Evolutionary conservation across 768 basidiomycete species (phyloP), one percentile per base, ranked within the genome.

Genomic region (Favolaschia claudopus): DNA sequence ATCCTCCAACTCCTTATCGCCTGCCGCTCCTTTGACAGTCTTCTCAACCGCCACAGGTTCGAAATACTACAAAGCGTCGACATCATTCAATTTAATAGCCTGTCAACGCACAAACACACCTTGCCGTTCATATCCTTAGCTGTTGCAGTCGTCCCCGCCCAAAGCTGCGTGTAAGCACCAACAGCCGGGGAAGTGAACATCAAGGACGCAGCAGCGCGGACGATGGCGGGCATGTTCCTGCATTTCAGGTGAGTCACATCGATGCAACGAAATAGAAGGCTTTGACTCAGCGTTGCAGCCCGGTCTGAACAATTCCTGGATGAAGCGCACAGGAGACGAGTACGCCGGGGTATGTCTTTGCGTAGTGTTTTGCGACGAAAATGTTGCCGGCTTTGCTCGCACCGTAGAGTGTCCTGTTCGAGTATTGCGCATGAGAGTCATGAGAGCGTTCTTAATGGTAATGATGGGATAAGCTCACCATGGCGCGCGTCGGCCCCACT

Each of bases 311-410:
- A 0, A 44, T 14, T 5, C 61, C 61, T 1, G 61, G 61, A 47
- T 62, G 61, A n/a, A 58, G 32, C 17, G 61, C 20, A 25, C 61
- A 62, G 4, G 60, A 62, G 12, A 62, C 55, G 37, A 61, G 60
- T 3, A 55, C 48, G 40, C 44, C 60, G 6, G 40, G 1, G 32
- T 60, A 31, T 14, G 6, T 40, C 9, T 15, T 36, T 14, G 60
- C 33, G 43, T 37, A 55, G 29, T 55, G 20, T 40, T 61, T 27
- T 0, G 55, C 39, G 1, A 57, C 14, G 9, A 56, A 25, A 24
- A 62, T 57, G 38, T 57, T 62, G n/a, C 60, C 60, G 27, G 52
- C 34, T 34, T 62, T 62, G 38, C 55, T 57, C 1, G 28, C 34
- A 13, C 60, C 60, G 43, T 62, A 62, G 14, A 62, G 33, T 1